These are phyloP conservation scores for Agapanthus africanus DNA, from an alignment of 106 monocot genomes.

Conservation along the genomic window DNA sequence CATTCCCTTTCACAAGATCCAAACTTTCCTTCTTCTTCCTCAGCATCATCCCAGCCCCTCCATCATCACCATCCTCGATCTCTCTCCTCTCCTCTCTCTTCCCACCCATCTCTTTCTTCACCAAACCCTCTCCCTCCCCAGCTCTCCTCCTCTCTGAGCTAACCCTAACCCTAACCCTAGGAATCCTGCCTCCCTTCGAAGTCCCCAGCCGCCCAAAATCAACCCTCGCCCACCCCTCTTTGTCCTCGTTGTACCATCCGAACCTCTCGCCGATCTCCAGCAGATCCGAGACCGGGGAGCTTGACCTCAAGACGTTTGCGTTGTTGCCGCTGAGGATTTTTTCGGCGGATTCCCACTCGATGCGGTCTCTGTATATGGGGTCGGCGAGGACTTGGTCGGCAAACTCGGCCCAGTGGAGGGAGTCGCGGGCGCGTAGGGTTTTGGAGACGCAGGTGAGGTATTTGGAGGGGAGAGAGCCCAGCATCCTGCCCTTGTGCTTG, in stretches of 20 bases:
- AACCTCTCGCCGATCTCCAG: slow-evolving; percentile 47
- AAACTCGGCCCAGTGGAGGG: slow-evolving; percentile 43
- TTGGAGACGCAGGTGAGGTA: slow-evolving; percentile 63
- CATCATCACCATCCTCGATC: slow-evolving; percentile 16
- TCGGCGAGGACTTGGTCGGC: slow-evolving; percentile 70
- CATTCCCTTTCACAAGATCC: too few relatives aligned
- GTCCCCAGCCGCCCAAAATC: slow-evolving; percentile 64
- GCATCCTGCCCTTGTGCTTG: slow-evolving; percentile 62
- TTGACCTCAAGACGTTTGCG: neutral
- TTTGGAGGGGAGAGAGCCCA: slow-evolving; percentile 73
- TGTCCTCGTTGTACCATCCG: slow-evolving; percentile 77
- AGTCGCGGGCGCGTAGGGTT: slow-evolving; percentile 48
- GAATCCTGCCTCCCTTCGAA: slow-evolving; percentile 69
- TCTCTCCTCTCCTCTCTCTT: slow-evolving; percentile 56
- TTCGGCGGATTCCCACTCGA: slow-evolving; percentile 73
- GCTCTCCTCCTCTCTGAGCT: neutral
- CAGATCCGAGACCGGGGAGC: slow-evolving; percentile 27
- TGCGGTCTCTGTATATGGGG: slow-evolving; percentile 60
- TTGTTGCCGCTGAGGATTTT: slow-evolving; percentile 42
- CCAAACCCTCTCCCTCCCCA: too few relatives aligned
- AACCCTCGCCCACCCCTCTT: slow-evolving; percentile 50
- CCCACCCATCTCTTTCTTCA: slow-evolving; percentile 10
- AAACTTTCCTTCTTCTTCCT: too few relatives aligned
- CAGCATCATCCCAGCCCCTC: slow-evolving; percentile 12
- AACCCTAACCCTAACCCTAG: slow-evolving; percentile 24